Evolutionary conservation across 257 asterid genomes (phyloP).

Genomic region (Solanum corneliomulleri): DNA sequence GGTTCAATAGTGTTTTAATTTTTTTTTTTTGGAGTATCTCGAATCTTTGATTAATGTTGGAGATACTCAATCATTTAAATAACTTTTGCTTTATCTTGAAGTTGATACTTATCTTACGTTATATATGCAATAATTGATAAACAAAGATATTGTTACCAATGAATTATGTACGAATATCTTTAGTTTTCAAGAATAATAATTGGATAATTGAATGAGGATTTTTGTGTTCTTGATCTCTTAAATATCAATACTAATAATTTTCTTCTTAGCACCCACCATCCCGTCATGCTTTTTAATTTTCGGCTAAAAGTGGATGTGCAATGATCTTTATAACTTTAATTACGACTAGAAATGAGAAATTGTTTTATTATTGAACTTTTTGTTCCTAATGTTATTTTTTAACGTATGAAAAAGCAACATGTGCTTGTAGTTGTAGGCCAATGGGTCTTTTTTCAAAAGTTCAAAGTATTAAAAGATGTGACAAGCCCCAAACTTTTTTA

Average conservation of each 20-base stretch:
- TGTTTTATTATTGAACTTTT: not conserved
- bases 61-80: too few relatives aligned
- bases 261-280: not conserved
- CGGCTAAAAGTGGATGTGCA: not conserved
- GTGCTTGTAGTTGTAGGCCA: not conserved
- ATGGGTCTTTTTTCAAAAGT: not conserved
- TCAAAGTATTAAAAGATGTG: not conserved
- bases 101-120: not conserved
- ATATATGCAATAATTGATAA: not conserved
- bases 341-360: not conserved
- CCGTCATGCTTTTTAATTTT: not conserved
- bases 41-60: rapidly evolving
- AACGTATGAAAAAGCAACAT: not conserved
- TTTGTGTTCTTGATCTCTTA: not conserved
- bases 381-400: not conserved
- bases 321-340: not conserved
- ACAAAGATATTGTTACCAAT: not conserved
- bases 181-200: too few relatives aligned
- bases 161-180: too few relatives aligned
- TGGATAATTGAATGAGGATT: not conserved
- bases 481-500: not conserved
- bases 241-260: not conserved
- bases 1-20: too few relatives aligned
- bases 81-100: not conserved
- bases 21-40: too few relatives aligned